Percentiles rank a stretch among this genome's conserved stretches.
phyloP scores from a whole-genome alignment of 768 basidiomycete genomes.

The Amanita rubescens region DNA sequence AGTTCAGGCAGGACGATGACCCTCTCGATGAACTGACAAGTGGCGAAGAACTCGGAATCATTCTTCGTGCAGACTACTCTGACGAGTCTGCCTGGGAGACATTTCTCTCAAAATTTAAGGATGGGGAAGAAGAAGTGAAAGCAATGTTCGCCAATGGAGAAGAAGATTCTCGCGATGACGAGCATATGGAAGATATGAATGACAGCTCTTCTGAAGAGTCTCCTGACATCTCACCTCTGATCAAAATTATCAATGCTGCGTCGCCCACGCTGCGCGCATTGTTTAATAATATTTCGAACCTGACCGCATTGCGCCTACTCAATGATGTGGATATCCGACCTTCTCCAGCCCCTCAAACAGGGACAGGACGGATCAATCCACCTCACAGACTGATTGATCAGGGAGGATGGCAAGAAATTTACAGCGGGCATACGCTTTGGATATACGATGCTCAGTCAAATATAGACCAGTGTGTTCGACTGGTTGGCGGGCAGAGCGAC shows the following conservation, averaged over 20 bases:
- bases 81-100: slow-evolving; percentile 58
- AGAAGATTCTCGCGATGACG: slow-evolving; percentile 14
- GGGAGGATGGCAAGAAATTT: slow-evolving; percentile 67
- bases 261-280: slow-evolving; percentile 30
- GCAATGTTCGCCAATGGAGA: slow-evolving; percentile 12
- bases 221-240: slow-evolving; percentile 26
- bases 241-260: slow-evolving; percentile 46
- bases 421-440: slow-evolving; percentile 63
- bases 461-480: slow-evolving; percentile 54
- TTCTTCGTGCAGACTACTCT: slow-evolving; percentile 70
- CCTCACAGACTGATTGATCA: slow-evolving; percentile 55
- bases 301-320: slow-evolving; percentile 58
- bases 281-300: slow-evolving; percentile 51
- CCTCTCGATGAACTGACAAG: slow-evolving; percentile 43
- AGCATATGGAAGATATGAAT: slow-evolving; percentile 22
- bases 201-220: neutral
- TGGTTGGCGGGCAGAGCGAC: slow-evolving; percentile 56
- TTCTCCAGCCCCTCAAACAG: slow-evolving; percentile 40
- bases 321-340: slow-evolving; percentile 63
- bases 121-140: slow-evolving; percentile 51
- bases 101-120: slow-evolving; percentile 43
- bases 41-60: slow-evolving; percentile 46
- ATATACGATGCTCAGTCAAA: slow-evolving; percentile 68
- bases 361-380: slow-evolving; percentile 37
- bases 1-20: slow-evolving; percentile 38